Evolutionary conservation across 768 basidiomycete genomes (phyloP), one percentile per base, ranked within the genome.

Genomic region (Tylopilus plumbeoviolaceoides): DNA sequence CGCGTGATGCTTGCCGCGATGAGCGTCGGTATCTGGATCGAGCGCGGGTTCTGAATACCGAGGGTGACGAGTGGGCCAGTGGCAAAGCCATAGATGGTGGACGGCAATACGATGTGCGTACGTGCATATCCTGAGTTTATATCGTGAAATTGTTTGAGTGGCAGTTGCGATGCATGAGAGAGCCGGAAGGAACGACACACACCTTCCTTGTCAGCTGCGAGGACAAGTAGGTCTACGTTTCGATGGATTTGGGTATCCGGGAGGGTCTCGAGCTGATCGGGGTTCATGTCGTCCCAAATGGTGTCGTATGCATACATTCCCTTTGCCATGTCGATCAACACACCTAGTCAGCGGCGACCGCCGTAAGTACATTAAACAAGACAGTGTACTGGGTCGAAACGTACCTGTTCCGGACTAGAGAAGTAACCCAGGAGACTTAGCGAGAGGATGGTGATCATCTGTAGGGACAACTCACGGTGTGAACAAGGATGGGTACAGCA

Each of bases 11-110:
- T 60, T 0, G 73, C 75, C 3, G 63, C 63, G 55, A 84, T 74
- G 12, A 83, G 61, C 1, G 9, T 15, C 8, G 84, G 84, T 35
- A 85, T 76, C 55, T 82, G 81, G 7, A 72, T 63, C 0, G 84
- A 85, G 47, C 77, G 67, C 0, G 70, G 61, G 55, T 86, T 83
- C 27, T 78, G 73, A 4, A 33, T 33, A 15, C 33, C 33, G 33
- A 33, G 33, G 33, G 33, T 33, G 33, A 33, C 33, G 12, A 33
- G 33, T 8, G 33, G 14, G 11, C 33, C 33, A 33, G 33, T 15
- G 5, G 33, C 33, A 33, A 33, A 33, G 33, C 14, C 33, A 15
- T 33, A 33, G 33, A 33, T 14, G 33, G 33, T 33, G 14, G 33
- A 33, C 2, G 33, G 33, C 33, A 33, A 33, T 12, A 33, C 33